These are phyloP conservation scores for Metschnikowia reukaufii DNA, from an alignment of 805 yeast genomes.

Conservation along the genomic window DNA sequence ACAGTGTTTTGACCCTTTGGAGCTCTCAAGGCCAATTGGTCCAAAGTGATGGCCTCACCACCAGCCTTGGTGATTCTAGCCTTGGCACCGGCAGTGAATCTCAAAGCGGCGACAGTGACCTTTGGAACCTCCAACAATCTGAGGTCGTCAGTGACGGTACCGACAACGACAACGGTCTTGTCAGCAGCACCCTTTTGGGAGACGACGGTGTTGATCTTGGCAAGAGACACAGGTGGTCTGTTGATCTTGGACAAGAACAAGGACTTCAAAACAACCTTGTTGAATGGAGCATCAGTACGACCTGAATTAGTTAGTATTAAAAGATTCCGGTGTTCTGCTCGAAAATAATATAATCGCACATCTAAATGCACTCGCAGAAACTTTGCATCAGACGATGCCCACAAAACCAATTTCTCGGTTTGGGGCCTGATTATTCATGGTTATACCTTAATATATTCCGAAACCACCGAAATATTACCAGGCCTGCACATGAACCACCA, in stretches of 20 bases:
- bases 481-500: too few species aligned
- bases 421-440: too few species aligned
- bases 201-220: slow-evolving; percentile 85
- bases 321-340: slow-evolving; percentile 42
- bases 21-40: slow-evolving; percentile 98
- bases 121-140: slow-evolving; percentile 94
- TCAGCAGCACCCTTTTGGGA: slow-evolving; percentile 78
- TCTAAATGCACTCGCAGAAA: slow-evolving; percentile 31
- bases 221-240: slow-evolving; percentile 99
- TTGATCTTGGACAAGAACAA: slow-evolving; percentile 97
- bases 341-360: slow-evolving; percentile 34
- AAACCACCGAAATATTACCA: slow-evolving; percentile 19
- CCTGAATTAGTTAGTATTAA: slow-evolving; percentile 52
- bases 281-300: slow-evolving; percentile 99
- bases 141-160: slow-evolving; percentile 98
- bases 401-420: too few species aligned
- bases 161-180: slow-evolving; percentile 88
- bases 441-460: too few species aligned
- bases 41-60: slow-evolving; percentile 99
- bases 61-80: slow-evolving; percentile 97
- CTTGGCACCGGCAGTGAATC: slow-evolving; percentile 98
- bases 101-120: slow-evolving; percentile 97
- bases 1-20: slow-evolving; percentile 99
- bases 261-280: slow-evolving; percentile 92
- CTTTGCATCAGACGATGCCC: not conserved